Base-by-base conservation (phyloP, 805 yeast species). In the Candida pseudoglaebosa region DNA sequence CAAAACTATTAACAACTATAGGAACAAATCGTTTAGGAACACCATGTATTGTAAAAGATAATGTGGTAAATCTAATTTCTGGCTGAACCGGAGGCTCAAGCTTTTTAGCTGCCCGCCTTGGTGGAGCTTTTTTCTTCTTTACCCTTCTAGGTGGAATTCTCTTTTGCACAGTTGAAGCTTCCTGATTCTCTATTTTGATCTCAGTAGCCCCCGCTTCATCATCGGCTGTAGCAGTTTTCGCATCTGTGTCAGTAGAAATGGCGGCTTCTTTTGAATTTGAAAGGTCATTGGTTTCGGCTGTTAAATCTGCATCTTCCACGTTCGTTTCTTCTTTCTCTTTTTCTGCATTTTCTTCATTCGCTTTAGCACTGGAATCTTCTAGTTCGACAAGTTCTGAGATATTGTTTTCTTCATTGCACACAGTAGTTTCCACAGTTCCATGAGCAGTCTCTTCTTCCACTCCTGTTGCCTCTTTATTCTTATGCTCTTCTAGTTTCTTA, bases 11-110 rank as follows among this genome's bases (percentile, higher is more conserved):
- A 28, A 70, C 56, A 26, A 89, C 61, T 7, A 88, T 74, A 5
- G 84, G 82, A 2, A 78, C 72, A 49, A 76, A 80, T 49, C 82
- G 71, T 7, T 68, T 59, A 1, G 95, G 90, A 18, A 90, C 69
- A n/a, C 76, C 78, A 13, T 68, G 71, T 2, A 91, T 55, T 1
- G 72, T 76, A 35, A 88, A 69, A 0, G 96, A 82, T 16, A 84
- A 62, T 0, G 95, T 73, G 0, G 90, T 78, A 53, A 50, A 77
- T 26, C 65, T 53, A 20, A 71, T 65, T 20, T 59, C 67, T 1
- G 82, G 82, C 54, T 65, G 67, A 4, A 46, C 45, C 2, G 73
- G 74, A 2, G 42, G 46, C n/a, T 53, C 61, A 6, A 62, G 39
- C 34, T 49, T 44, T 39, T 54, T 57, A 2, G 48, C 47, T 32